Percentiles rank a stretch among this genome's conserved stretches.
Evolutionary conservation across 495 filamentous ascomycete genomes (phyloP).

Genomic region (Xylaria intraflava): DNA sequence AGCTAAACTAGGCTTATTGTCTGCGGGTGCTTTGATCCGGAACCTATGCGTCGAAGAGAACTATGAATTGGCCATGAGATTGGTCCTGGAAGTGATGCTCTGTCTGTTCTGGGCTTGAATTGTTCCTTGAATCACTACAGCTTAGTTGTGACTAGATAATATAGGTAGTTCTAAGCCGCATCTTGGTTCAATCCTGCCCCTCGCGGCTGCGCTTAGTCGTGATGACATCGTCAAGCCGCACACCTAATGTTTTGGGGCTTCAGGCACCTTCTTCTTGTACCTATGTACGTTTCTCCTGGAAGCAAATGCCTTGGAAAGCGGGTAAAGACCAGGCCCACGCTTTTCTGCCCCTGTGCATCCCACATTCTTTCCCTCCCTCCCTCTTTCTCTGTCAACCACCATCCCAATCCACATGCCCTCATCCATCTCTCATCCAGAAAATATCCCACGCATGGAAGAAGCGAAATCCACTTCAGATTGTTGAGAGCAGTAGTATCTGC

Average conservation of each 20-base stretch:
- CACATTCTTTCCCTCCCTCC: background rate
- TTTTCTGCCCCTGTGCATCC: background rate
- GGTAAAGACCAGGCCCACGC: background rate
- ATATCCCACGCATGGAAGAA: too few relatives aligned
- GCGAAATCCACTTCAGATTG: too few relatives aligned
- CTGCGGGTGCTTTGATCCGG: too few relatives aligned
- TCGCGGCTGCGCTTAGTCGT: background rate
- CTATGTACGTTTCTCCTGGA: slow-evolving; percentile 5
- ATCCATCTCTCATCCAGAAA: background rate
- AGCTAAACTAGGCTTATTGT: too few relatives aligned
- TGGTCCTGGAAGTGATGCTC: background rate
- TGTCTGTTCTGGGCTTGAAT: background rate
- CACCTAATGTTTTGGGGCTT: background rate
- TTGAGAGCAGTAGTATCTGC: too few relatives aligned
- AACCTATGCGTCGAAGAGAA: too few relatives aligned
- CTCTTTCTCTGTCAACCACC: background rate
- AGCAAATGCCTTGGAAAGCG: background rate
- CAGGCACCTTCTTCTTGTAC: background rate
- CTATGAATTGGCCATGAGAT: too few relatives aligned
- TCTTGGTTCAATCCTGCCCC: background rate
- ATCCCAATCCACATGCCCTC: background rate
- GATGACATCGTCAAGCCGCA: slow-evolving; percentile 2
- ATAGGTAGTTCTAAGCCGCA: background rate
- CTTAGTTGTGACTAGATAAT: background rate
- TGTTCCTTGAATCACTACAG: background rate